A percentile compares a stretch with the other conserved stretches of the same genome.
phyloP scores from a whole-genome alignment of 2,329 filamentous ascomycete genomes.

The Xylariales sp. region DNA sequence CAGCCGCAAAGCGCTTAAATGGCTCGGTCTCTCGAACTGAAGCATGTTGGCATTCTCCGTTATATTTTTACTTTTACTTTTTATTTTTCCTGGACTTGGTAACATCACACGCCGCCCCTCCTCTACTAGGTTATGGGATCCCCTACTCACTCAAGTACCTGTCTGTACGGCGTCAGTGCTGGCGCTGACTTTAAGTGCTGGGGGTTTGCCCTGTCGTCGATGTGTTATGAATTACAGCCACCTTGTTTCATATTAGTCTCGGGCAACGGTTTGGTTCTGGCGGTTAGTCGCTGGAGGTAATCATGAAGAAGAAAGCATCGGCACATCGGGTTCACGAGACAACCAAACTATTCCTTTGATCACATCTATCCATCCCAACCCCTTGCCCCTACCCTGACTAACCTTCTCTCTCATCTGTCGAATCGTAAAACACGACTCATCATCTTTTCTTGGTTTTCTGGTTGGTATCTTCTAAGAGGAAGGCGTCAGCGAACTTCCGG shows the following conservation, averaged over 20 bases:
- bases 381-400: too few relatives aligned
- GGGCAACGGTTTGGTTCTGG: neutral
- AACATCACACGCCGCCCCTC: neutral
- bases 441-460: neutral
- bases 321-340: neutral
- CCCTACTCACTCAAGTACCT: too few relatives aligned
- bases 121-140: neutral
- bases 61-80: neutral
- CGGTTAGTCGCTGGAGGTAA: neutral
- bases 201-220: neutral
- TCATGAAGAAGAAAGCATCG: neutral
- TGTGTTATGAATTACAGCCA: neutral
- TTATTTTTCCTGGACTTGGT: neutral
- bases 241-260: neutral
- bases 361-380: neutral
- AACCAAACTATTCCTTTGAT: neutral
- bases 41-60: neutral
- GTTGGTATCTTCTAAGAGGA: neutral
- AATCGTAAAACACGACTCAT: neutral
- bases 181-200: neutral
- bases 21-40: conserved; percentile 57
- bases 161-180: neutral
- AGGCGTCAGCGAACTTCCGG: conserved; percentile 1
- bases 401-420: neutral
- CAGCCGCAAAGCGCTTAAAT: conserved; percentile 65